Conservation (phyloP, 176 grass and related monocot species). For the Aechmea fasciata region DNA sequence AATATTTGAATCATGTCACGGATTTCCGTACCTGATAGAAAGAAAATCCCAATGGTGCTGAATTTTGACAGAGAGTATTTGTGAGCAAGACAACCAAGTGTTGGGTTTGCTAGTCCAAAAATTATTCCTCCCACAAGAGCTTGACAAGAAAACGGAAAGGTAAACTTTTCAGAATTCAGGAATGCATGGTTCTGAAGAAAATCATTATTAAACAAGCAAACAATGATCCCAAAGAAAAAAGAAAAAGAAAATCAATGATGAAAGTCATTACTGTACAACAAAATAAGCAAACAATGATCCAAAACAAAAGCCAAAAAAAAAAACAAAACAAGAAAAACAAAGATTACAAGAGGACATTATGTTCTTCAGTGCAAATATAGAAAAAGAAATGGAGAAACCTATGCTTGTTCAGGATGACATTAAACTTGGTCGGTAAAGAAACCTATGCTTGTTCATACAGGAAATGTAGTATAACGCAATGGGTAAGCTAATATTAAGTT, state of each 20-base stretch:
- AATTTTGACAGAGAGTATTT: slow-evolving; percentile 64
- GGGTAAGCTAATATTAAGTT: too few species aligned
- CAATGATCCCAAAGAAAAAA: not conserved
- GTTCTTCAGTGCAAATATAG: not conserved
- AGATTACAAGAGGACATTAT: not conserved
- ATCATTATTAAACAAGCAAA: not conserved
- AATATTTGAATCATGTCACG: slow-evolving; percentile 9
- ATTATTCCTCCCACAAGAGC: slow-evolving; percentile 54
- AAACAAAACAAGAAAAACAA: not conserved
- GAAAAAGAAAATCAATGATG: not conserved
- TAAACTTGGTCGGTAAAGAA: not conserved
- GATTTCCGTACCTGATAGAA: slow-evolving; percentile 57
- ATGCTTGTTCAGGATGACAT: not conserved
- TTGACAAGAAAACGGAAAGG: slow-evolving; percentile 32
- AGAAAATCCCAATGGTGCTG: slow-evolving; percentile 82
- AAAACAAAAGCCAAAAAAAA: not conserved
- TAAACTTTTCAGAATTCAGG: not conserved
- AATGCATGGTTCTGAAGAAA: not conserved
- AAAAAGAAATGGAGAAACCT: not conserved
- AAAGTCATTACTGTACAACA: not conserved
- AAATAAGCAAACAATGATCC: not conserved
- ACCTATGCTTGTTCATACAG: not conserved
- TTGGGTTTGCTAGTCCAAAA: slow-evolving; percentile 66
- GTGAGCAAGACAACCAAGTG: slow-evolving; percentile 71
- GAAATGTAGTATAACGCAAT: not conserved